These are phyloP conservation scores for Fabrea salina DNA, from an alignment of 169 alveolate genomes.

Conservation along the genomic window DNA sequence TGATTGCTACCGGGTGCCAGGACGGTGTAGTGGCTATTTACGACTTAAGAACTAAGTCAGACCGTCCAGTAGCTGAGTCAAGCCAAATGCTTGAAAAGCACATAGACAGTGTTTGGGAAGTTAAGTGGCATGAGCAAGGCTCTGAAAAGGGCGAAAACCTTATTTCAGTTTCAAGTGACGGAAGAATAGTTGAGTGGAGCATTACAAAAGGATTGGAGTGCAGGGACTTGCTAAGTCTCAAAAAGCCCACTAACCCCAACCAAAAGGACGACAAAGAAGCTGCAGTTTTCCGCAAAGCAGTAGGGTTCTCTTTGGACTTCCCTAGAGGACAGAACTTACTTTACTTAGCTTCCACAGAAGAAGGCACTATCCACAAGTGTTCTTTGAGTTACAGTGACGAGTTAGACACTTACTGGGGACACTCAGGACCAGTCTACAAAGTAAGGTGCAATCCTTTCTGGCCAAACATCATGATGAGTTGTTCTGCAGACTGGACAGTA, in stretches of 20 bases:
- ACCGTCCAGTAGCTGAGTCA: constrained; percentile 79
- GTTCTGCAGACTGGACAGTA: constrained; percentile 93
- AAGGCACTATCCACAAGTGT: constrained; percentile 89
- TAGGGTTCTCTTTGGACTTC: constrained; percentile 90
- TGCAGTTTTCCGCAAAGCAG: constrained; percentile 80
- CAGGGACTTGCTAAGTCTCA: constrained; percentile 78
- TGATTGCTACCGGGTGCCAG: constrained; percentile 85
- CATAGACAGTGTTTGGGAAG: constrained; percentile 92
- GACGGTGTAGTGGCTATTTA: constrained; percentile 86
- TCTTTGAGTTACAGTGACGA: constrained; percentile 88
- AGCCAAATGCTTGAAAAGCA: constrained; percentile 82
- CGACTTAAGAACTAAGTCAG: constrained; percentile 75
- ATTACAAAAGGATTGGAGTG: constrained; percentile 86
- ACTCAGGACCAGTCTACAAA: constrained; percentile 89
- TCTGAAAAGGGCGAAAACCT: constrained; percentile 75
- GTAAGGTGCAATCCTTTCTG: constrained; percentile 87
- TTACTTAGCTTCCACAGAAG: constrained; percentile 91
- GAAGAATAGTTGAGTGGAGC: constrained; percentile 87
- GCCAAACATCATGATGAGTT: constrained; percentile 75
- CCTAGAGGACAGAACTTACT: constrained; percentile 78
- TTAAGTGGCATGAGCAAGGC: constrained; percentile 82
- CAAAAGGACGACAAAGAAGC: constrained; percentile 63
- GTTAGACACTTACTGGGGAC: constrained; percentile 89
- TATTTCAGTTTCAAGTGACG: constrained; percentile 78
- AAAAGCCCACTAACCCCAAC: constrained; percentile 63